phyloP scores from a whole-genome alignment of 2,329 filamentous ascomycete species.

The Fusarium armeniacum region DNA sequence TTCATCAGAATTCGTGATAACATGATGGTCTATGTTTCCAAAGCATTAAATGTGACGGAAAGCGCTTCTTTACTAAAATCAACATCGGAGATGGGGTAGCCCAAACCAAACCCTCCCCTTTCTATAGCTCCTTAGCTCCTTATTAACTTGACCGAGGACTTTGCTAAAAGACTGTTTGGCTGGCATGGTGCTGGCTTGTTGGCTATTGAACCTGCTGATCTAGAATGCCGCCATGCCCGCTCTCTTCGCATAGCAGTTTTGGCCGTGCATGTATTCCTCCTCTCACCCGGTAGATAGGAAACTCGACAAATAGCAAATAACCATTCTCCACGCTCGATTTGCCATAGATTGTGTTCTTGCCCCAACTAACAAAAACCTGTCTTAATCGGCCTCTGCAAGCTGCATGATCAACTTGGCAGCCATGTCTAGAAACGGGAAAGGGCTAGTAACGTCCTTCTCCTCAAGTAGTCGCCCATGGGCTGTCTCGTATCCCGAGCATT shows the following conservation, averaged over 20 bases:
- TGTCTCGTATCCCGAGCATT: constrained; percentile 95
- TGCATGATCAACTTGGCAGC: constrained; percentile 94
- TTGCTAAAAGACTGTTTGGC: not conserved
- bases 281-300: too few relatives aligned
- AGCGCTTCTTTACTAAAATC: constrained; percentile 14
- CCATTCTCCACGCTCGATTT: not conserved
- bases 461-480: constrained; percentile 79
- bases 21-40: constrained; percentile 11
- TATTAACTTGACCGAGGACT: constrained; percentile 6
- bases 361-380: not conserved
- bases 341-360: not conserved
- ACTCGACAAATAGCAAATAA: not conserved
- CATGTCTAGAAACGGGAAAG: constrained; percentile 96
- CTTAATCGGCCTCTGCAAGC: constrained; percentile 82
- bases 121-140: constrained; percentile 3
- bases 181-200: not conserved
- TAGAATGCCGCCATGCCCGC: not conserved
- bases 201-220: constrained; percentile 6
- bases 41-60: constrained; percentile 9
- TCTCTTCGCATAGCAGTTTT: not conserved
- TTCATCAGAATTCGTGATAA: constrained; percentile 13
- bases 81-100: not conserved
- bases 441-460: constrained; percentile 94
- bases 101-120: not conserved
- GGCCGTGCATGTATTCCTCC: not conserved